A percentile compares a stretch with the other conserved stretches of the same genome.
Conservation (phyloP, 305 asterid species). For the Fraxinus ornus region DNA sequence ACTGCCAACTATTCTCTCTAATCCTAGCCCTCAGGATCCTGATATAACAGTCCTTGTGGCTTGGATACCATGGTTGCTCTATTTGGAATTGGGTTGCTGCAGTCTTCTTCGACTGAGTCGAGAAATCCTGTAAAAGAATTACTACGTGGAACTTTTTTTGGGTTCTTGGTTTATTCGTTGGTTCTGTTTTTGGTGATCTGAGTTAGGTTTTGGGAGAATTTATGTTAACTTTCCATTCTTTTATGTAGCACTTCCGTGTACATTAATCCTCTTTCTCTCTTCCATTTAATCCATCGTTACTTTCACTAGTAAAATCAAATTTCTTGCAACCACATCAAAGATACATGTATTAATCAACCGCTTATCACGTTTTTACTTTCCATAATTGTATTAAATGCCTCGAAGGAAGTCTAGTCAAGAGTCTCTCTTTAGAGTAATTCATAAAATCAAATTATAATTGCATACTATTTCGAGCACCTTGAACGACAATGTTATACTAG, state of each 20-base stretch:
- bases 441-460: not conserved
- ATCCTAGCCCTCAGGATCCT: not conserved
- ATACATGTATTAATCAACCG: not conserved
- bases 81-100: constrained; percentile 6
- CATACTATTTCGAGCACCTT: not conserved
- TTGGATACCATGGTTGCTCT: not conserved
- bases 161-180: constrained; percentile 11
- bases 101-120: not conserved
- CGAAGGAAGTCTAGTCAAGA: not conserved
- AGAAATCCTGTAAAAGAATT: not conserved
- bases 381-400: not conserved
- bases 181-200: not conserved
- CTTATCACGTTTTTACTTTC: not conserved
- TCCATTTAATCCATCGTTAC: not conserved
- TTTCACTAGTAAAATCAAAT: not conserved
- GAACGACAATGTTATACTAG: not conserved
- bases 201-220: not conserved
- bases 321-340: not conserved
- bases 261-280: not conserved
- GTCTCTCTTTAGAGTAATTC: not conserved
- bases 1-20: constrained; percentile 10
- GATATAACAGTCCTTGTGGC: constrained; percentile 1
- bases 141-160: constrained; percentile 10
- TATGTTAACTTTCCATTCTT: not conserved
- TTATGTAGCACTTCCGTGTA: not conserved